Base-by-base conservation (phyloP, 345 rosid genomes). In the Psidium guajava region DNA sequence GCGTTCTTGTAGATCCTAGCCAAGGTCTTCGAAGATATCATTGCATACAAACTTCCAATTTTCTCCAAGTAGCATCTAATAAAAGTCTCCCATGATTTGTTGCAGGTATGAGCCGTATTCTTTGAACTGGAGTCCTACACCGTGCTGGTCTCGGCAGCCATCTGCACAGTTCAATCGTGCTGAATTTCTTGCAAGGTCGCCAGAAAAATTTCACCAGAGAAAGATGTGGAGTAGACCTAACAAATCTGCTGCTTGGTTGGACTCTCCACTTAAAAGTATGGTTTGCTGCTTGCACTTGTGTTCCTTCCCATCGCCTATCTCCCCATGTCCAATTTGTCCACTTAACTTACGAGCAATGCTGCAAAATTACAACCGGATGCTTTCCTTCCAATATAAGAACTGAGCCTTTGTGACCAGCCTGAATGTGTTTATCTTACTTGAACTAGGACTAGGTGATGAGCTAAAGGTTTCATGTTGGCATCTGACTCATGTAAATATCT, bases 251-350 rank as follows among this genome's bases (percentile, higher is more conserved):
- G 90, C 91, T n/a, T 93, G 89, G 93, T 77, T 91, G 6, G 92
- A 87, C 69, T 95, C 96, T 90, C 95, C 98, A 73, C 92, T 89
- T 36, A 93, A 87, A 88, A 96, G 96, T 96, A 90, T 82, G 56
- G n/a, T 54, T 80, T 87, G 58, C 27, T 47, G 47, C 59, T 28
- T 28, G 58, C 14, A 11, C n/a, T 82, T 28, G 53, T 53, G 44
- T 18, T 82, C 57, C 44, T 13, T 15, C 83, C 24, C 44, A 2
- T 82, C 21, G 42, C 6, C 18, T 49, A n/a, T 80, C 11, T 59
- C 8, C 51, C 40, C 6, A 5, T 69, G 80, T 69, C 47, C 47
- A 69, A 18, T 36, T 69, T 36, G 24, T 69, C 25, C 1, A 2
- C 47, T 36, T 18, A 36, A 69, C 47, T 69, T 69, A 16, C 16